Base-by-base conservation (phyloP, 805 yeast species). In the Cephaloascus fragrans region DNA sequence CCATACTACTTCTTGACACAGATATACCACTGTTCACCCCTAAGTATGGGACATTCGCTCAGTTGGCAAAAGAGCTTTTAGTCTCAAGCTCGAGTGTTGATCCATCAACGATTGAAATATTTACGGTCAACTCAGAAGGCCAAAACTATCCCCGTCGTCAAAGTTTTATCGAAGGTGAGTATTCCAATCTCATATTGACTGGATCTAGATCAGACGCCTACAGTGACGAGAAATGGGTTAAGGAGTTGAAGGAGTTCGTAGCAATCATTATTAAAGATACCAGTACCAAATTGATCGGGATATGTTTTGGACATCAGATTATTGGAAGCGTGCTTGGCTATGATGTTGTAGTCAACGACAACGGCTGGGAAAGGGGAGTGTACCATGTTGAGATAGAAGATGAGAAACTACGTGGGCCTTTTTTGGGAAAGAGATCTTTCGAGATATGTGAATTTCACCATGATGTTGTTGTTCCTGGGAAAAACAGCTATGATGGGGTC, bases 301-400 rank as follows among this genome's bases (percentile, higher is more conserved):
- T 87, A 33, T 87, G 96, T 56, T 87, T 86, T 54, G 96, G 96
- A 4, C 96, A 88, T 57, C 96, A 87, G 54, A 67, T 85, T 18
- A 56, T 87, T 14, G 80, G 77, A 1, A 71, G 81, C 39, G 77
- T 83, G 4, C 55, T 84, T 35, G 90, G 86, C 2, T 71, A 73
- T 18, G 58, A 57, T 35, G 83, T 83, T 3, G 73, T 60, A 9
- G 62, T 75, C 41, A 83, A 77, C 53, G 69, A 69, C 1, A 46
- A 57, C 35, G 93, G 93, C 2, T 78, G 88, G 83, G 96, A 88
- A 56, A 61, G 73, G 18, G 89, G 95, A 0, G 63, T 74, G 3
- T 63, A 71, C 12, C 61, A 71, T 26, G 62, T 84, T 12, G 43
- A 59, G 4, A 45, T 80, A 17, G 75, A 76, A 42, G 57, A 57